phyloP scores from a whole-genome alignment of 257 asterid species.

The Solanum gracilifrons region DNA sequence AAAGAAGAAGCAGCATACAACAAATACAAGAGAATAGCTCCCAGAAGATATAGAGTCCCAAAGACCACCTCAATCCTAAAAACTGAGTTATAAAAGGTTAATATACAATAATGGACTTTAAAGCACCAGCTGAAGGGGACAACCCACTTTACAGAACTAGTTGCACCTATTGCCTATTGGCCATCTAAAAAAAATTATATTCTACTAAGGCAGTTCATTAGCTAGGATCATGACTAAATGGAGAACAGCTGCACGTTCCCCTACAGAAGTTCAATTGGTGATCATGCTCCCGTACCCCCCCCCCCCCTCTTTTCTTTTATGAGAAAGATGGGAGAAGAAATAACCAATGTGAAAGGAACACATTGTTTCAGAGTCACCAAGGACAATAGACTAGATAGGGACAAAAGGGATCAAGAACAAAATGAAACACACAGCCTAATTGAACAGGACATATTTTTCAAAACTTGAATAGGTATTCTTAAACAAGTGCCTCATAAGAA shows the following conservation, averaged over 20 bases:
- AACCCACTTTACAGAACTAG: not conserved
- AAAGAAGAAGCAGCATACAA: not conserved
- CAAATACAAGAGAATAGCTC: not conserved
- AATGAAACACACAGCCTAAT: not conserved
- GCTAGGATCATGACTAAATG: not conserved
- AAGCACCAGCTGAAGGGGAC: not conserved
- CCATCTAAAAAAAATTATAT: not conserved
- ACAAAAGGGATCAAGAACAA: not conserved
- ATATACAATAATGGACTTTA: not conserved
- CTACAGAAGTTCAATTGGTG: not conserved
- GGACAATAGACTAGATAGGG: not conserved
- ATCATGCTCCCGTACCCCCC: not conserved
- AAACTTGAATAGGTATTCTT: not conserved
- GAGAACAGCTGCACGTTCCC: not conserved
- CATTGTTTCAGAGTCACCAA: not conserved
- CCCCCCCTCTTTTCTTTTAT: not conserved
- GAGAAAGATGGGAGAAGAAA: not conserved
- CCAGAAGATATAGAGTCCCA: not conserved
- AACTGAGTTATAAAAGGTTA: not conserved
- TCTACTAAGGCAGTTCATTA: not conserved
- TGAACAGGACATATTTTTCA: not conserved
- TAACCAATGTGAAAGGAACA: not conserved
- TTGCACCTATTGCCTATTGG: not conserved
- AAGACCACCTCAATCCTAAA: not conserved
- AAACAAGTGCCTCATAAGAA: not conserved